Evolutionary conservation across 768 basidiomycete species (phyloP).

Genomic region (Trichaptum fuscoviolaceum): DNA sequence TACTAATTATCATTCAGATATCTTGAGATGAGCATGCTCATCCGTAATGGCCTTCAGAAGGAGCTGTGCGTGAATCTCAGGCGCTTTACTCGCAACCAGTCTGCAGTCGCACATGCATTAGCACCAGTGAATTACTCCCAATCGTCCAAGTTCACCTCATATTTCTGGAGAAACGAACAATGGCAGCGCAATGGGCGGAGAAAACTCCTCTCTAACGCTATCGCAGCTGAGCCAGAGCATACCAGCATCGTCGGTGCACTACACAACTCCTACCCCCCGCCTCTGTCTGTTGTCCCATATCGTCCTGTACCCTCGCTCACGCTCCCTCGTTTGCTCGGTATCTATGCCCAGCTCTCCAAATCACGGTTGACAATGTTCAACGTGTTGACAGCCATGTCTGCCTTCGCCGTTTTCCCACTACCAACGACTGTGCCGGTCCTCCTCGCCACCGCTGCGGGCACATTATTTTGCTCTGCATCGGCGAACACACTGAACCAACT

Average conservation of each 20-base stretch:
- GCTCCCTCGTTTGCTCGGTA: slow-evolving; percentile 45
- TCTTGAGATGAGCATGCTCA: not conserved
- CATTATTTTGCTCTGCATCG: slow-evolving; percentile 84
- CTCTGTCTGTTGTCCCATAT: slow-evolving; percentile 21
- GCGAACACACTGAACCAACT: slow-evolving; percentile 95
- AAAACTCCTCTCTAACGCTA: not conserved
- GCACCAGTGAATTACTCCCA: not conserved
- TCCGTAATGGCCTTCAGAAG: not conserved
- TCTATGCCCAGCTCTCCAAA: slow-evolving; percentile 84
- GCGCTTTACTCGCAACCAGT: not conserved
- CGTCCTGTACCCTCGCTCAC: slow-evolving; percentile 39
- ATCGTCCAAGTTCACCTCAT: not conserved
- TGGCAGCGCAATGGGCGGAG: not conserved
- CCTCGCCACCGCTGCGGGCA: slow-evolving; percentile 83
- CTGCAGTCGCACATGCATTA: not conserved
- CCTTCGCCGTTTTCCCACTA: slow-evolving; percentile 88
- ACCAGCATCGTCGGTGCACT: not conserved
- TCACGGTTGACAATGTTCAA: slow-evolving; percentile 77
- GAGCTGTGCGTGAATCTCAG: not conserved
- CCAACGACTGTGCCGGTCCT: slow-evolving; percentile 81
- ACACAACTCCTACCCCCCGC: not conserved
- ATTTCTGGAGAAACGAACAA: not conserved
- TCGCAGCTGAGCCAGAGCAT: not conserved
- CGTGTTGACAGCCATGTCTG: slow-evolving; percentile 85
- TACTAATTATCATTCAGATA: not conserved